A percentile compares a stretch with the other conserved stretches of the same genome.
phyloP scores from a whole-genome alignment of 2,329 filamentous ascomycete genomes.

The Aspergillus transmontanensis region DNA sequence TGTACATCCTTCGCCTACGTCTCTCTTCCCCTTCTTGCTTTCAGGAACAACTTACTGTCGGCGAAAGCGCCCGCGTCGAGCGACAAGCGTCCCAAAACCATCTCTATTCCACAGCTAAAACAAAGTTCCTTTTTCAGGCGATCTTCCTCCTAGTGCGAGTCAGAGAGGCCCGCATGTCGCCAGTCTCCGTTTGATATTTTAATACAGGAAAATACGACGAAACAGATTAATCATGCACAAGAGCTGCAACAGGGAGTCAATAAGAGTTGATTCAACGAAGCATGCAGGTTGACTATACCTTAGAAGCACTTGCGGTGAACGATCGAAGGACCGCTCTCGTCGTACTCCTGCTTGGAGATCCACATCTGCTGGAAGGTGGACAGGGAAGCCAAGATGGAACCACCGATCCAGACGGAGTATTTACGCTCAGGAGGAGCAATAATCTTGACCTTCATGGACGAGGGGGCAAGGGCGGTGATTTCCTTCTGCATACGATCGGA shows the following conservation, averaged over 20 bases:
- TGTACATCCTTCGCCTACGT: constrained; percentile 23
- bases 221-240: constrained; percentile 34
- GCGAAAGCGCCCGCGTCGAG: constrained; percentile 21
- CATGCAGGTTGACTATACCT: constrained; percentile 51
- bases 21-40: constrained; percentile 14
- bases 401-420: constrained; percentile 99
- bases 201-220: constrained; percentile 45
- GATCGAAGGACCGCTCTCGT: constrained; percentile 98
- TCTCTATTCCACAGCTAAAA: constrained; percentile 45
- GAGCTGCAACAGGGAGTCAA: constrained; percentile 13
- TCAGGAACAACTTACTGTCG: constrained; percentile 20
- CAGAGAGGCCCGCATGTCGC: constrained; percentile 41
- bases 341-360: constrained; percentile 99
- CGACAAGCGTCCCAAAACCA: constrained; percentile 30
- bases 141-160: constrained; percentile 44
- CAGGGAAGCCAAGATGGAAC: constrained; percentile 98
- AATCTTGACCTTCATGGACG: constrained; percentile 99
- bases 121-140: constrained; percentile 43
- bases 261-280: background rate
- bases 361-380: constrained; percentile 99
- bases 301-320: constrained; percentile 99
- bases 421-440: constrained; percentile 99
- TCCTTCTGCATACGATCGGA: constrained; percentile 99
- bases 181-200: constrained; percentile 44
- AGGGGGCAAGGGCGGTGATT: constrained; percentile 98